phyloP scores from a whole-genome alignment of 768 basidiomycete species.

The Artomyces pyxidatus region DNA sequence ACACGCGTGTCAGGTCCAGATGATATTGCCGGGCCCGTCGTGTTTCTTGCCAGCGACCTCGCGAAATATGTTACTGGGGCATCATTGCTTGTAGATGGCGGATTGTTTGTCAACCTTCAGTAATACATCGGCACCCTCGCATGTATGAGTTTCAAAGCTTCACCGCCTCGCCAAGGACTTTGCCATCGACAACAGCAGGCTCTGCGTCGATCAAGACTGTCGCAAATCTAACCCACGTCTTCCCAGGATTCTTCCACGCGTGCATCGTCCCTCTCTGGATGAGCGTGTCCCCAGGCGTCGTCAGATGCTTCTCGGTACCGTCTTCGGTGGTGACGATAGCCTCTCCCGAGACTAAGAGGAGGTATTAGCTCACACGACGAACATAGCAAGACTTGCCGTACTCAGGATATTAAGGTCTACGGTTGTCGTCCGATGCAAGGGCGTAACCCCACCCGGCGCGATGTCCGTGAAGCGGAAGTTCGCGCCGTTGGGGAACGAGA shows the following conservation, averaged over 20 bases:
- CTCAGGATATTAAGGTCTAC: conserved; percentile 56
- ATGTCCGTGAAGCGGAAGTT: conserved; percentile 47
- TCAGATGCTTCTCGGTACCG: conserved; percentile 42
- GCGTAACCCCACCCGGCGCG: conserved; percentile 39
- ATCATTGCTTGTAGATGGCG: conserved; percentile 62
- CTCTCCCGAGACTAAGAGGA: conserved; percentile 40
- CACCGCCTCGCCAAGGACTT: conserved; percentile 25
- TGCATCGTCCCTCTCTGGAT: conserved; percentile 53
- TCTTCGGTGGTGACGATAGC: conserved; percentile 49
- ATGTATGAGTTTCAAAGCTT: neutral
- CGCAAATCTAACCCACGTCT: conserved; percentile 43
- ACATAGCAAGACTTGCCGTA: conserved; percentile 19
- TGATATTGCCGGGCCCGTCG: conserved; percentile 66
- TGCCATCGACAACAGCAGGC: conserved; percentile 40
- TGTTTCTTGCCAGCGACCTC: conserved; percentile 67
- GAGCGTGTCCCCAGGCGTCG: conserved; percentile 48
- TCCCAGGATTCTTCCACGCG: conserved; percentile 52
- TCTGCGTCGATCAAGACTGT: conserved; percentile 47
- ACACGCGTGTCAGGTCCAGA: conserved; percentile 49
- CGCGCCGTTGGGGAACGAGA: conserved; percentile 37
- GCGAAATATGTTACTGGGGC: conserved; percentile 65
- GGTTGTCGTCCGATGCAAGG: conserved; percentile 45
- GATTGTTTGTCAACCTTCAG: conserved; percentile 68
- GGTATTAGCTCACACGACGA: neutral
- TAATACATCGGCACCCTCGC: conserved; percentile 21